phyloP scores from a whole-genome alignment of 2,329 filamentous ascomycete genomes.

The Aspergillus felis region DNA sequence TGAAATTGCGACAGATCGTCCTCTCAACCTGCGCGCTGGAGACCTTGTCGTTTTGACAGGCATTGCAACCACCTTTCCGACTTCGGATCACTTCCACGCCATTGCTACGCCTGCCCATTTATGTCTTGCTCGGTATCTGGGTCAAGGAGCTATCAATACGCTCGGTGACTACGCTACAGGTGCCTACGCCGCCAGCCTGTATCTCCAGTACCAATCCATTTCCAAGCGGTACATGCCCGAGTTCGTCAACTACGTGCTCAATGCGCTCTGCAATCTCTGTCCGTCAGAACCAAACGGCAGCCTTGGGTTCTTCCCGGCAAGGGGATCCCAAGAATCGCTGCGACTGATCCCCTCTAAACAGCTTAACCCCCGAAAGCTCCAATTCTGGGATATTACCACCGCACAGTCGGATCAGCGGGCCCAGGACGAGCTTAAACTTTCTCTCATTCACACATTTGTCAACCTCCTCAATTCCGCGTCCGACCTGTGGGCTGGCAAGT shows the following conservation, averaged over 20 bases:
- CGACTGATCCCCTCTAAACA: conserved; percentile 43
- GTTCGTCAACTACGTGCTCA: conserved; percentile 73
- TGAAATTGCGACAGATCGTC: conserved; percentile 48
- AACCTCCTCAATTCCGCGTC: conserved; percentile 65
- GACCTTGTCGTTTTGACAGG: conserved; percentile 82
- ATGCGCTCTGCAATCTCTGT: conserved; percentile 66
- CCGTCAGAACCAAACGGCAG: conserved; percentile 48
- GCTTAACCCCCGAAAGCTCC: conserved; percentile 49
- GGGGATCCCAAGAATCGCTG: conserved; percentile 51
- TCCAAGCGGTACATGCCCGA: conserved; percentile 89
- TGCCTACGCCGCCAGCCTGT: conserved; percentile 72
- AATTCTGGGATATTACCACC: conserved; percentile 54
- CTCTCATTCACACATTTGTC: conserved; percentile 60
- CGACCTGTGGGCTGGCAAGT: conserved; percentile 68
- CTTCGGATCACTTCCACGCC: conserved; percentile 95
- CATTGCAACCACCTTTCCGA: conserved; percentile 81
- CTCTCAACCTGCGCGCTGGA: conserved; percentile 55
- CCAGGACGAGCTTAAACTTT: conserved; percentile 49
- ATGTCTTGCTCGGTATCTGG: conserved; percentile 77
- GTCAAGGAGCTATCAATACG: conserved; percentile 65
- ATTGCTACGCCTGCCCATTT: conserved; percentile 88
- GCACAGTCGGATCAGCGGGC: conserved; percentile 17
- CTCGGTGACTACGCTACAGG: conserved; percentile 68
- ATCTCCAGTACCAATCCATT: conserved; percentile 74
- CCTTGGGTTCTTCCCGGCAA: conserved; percentile 59